Base-by-base conservation (phyloP, 2,329 filamentous ascomycete species). In the Cadophora luteo-olivacea region DNA sequence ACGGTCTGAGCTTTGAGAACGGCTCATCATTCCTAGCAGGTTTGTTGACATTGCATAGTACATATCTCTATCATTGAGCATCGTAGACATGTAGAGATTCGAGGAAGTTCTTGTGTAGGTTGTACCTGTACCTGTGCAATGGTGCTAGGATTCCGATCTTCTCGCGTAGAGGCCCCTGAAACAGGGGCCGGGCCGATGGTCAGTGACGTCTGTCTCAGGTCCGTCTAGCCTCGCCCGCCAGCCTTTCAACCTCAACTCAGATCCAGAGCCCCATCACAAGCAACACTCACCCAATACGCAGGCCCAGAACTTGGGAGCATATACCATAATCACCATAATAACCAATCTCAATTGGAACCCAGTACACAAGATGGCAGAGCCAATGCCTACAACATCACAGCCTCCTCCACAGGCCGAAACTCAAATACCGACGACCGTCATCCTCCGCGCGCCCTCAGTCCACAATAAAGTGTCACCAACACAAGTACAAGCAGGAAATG, bases 401-500 rank as follows among this genome's bases (percentile, higher is more conserved):
- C n/a, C 45, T 1, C 19, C n/a, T 22, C n/a, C 45, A 14, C 12
- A 45, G 12, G 4, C 41, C 14, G 41, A 45, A 49, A 22, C 29
- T 22, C 29, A 38, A 58, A 58, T 38, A 11, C 57, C 57, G 41
- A 60, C 57, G 14, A 45, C 57, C 25, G 22, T 60, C 36, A 60
- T 25, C n/a, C 57, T 60, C 33, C 57, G 57, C 57, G 11, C 57
- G n/a, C 57, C 57, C 2, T 60, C 57, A 8, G 14, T 41, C 33
- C 9, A 60, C 33, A 60, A 38, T 12, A 60, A 60, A 60, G 33
- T 45, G 6, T 12, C 12, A 14, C 38, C 38, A 9, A 41, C 38
- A 41, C 38, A 58, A n/a, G n/a, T 14, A 38, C 32, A 58, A 38
- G 29, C 32, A 58, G 54, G 54, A 38, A 24, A 9, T 38, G 54